Evolutionary conservation across 179 eudicot genomes (phyloP).

Genomic region (Corrigiola litoralis): DNA sequence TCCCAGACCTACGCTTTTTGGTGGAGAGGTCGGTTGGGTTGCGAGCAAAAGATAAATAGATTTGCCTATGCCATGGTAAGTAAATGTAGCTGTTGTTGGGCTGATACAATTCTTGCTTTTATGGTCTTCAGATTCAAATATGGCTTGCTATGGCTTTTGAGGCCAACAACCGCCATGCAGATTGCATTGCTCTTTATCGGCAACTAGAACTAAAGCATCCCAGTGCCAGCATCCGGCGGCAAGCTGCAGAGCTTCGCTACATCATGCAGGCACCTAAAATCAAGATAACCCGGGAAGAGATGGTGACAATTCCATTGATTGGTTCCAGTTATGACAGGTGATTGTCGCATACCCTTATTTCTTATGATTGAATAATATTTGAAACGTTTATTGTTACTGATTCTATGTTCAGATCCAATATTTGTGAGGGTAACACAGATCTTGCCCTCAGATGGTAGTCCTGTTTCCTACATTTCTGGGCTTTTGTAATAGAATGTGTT

Average conservation of each 20-base stretch:
- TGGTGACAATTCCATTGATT: conserved; percentile 91
- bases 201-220: conserved; percentile 79
- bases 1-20: conserved; percentile 79
- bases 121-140: conserved; percentile 76
- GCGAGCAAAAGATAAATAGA: conserved; percentile 11
- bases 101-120: background rate
- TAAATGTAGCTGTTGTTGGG: background rate
- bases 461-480: too few relatives aligned
- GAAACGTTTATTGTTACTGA: too few relatives aligned
- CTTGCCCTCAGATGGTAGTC: too few relatives aligned
- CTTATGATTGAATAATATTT: too few relatives aligned
- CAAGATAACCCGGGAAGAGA: conserved; percentile 91
- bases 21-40: conserved; percentile 88
- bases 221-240: conserved; percentile 62
- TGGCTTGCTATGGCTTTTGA: conserved; percentile 99
- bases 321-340: conserved; percentile 94
- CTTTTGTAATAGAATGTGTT: too few relatives aligned
- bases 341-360: conserved; percentile 10
- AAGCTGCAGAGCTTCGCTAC: conserved; percentile 71
- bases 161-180: conserved; percentile 81
- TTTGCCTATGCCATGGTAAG: background rate
- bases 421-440: too few relatives aligned
- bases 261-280: conserved; percentile 77
- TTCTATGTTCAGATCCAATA: too few relatives aligned
- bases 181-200: conserved; percentile 74